Evolutionary conservation across 257 asterid species (phyloP), one percentile per base, ranked within the genome.

Genomic region (Gentiana straminea): DNA sequence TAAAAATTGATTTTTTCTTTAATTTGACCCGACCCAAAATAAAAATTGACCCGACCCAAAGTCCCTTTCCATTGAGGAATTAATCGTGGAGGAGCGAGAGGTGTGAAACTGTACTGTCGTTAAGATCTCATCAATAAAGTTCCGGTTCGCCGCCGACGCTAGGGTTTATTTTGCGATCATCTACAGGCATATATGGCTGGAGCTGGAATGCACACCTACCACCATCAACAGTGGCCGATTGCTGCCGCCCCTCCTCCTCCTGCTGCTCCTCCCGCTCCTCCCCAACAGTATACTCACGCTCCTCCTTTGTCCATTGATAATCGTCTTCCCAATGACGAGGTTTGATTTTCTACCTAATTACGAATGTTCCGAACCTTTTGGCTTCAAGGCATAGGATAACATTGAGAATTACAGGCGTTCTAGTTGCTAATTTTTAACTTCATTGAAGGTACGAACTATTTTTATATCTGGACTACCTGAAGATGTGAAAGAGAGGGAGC

Each of bases 401-500:
- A 8, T 49, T n/a, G 24, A 24, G 24, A 24, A 24, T 24, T 24
- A 24, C 24, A 24, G 24, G 24, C 24, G 24, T 24, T 24, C 24
- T 24, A 24, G 48, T 11, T 7, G 10, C n/a, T 36, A 13, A 35
- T 12, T 59, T 66, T n/a, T 12, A 37, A 11, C 8, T 33, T 51
- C 13, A 57, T 57, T 34, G 35, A 56, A 82, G 90, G 78, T 80
- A 15, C 91, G 99, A 36, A 88, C 99, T 34, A 81, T 92, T 50
- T 92, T 92, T 64, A 83, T 92, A 48, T 81, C 99, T 32, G 98
- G 98, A 34, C 76, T 92, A 66, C 98, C 98, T 7, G 94, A 83
- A 76, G 98, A 92, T 71, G 98, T 92, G 64, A 92, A 81, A 67
- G 98, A 92, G 84, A 79, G 98, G 73, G 98, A 92, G 76, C 73